These are phyloP conservation scores for Balakata baccata DNA, from an alignment of 345 rosid species.

Conservation along the genomic window DNA sequence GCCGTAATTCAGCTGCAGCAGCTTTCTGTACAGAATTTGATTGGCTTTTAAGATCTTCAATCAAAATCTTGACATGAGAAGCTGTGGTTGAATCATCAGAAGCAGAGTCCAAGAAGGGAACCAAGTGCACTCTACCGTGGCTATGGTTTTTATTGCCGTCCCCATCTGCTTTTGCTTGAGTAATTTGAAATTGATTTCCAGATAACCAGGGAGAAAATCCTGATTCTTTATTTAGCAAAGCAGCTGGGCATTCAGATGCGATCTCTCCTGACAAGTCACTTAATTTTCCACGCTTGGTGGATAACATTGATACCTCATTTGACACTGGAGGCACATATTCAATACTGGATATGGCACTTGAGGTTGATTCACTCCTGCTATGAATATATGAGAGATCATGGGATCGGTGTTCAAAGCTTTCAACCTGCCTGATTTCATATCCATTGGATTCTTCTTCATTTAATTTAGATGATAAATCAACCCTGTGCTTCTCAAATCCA, in stretches of 20 bases:
- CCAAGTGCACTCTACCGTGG: conserved; percentile 25
- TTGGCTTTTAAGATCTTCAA: conserved; percentile 60
- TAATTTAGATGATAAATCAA: conserved; percentile 45
- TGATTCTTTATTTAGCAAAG: conserved; percentile 35
- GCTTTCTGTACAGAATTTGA: conserved; percentile 48
- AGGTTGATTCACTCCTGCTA: conserved; percentile 78
- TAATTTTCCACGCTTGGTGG: conserved; percentile 27
- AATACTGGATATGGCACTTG: conserved; percentile 64
- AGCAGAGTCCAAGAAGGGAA: conserved; percentile 33
- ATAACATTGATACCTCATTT: conserved; percentile 33
- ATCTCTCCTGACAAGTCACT: conserved; percentile 33
- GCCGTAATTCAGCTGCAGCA: conserved; percentile 84
- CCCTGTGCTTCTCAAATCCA: conserved; percentile 57
- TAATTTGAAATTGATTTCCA: conserved; percentile 28
- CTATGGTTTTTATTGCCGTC: conserved; percentile 32
- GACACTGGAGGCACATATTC: conserved; percentile 52
- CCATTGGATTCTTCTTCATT: conserved; percentile 39
- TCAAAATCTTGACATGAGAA: conserved; percentile 50
- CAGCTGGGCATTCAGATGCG: conserved; percentile 26
- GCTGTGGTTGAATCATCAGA: conserved; percentile 43
- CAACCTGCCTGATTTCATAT: conserved; percentile 42
- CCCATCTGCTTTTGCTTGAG: conserved; percentile 35
- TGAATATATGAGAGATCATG: conserved; percentile 58
- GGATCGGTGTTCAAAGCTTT: conserved; percentile 45
- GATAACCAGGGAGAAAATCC: conserved; percentile 42